Evolutionary conservation across 495 filamentous ascomycete genomes (phyloP), one percentile per base, ranked within the genome.

Genomic region (Tuber brumale): DNA sequence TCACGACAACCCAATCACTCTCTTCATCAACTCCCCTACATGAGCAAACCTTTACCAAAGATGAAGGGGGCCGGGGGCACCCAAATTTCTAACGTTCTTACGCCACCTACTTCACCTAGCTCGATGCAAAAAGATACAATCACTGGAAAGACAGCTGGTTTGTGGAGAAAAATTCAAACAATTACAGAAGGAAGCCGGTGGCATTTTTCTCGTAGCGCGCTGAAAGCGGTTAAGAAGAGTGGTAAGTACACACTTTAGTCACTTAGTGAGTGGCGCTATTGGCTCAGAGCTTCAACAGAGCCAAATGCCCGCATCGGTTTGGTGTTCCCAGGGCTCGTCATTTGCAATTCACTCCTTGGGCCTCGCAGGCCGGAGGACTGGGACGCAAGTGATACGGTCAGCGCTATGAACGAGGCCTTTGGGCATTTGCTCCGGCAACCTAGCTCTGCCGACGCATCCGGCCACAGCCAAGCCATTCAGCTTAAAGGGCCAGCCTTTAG

Each of bases 321-420:
- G 14, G n/a, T 66, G 57, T 4, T 66, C 27, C 57, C 57, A 3
- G 57, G 57, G 14, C 57, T 66, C 31, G 57, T 27, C 14, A 19
- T 66, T 66, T 66, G 57, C 31, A 66, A 66, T 35, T 66, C 57
- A 66, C 57, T 66, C 57, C 12, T 66, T 66, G 57, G 57, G 4
- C 57, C 57, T 66, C 57, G 27, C 57, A 66, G 27, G 31, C 57
- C 57, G 7, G 57, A 27, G 57, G 27, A 27, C 16, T 66, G 57
- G 57, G 57, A 31, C 0, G 27, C 27, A 35, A 18, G 57, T 35
- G 57, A 35, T 35, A 7, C 57, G 57, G 16, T 19, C 14, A 18
- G 4, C 57, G 1, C 27, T 35, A 35, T 66, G 57, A 19, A 35
- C 27, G 27, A 31, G 27, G 27, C 57, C 31, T 66, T 66, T 66